Evolutionary conservation across 805 yeast species (phyloP), one percentile per base, ranked within the genome.

Genomic region (Candida golubevii): DNA sequence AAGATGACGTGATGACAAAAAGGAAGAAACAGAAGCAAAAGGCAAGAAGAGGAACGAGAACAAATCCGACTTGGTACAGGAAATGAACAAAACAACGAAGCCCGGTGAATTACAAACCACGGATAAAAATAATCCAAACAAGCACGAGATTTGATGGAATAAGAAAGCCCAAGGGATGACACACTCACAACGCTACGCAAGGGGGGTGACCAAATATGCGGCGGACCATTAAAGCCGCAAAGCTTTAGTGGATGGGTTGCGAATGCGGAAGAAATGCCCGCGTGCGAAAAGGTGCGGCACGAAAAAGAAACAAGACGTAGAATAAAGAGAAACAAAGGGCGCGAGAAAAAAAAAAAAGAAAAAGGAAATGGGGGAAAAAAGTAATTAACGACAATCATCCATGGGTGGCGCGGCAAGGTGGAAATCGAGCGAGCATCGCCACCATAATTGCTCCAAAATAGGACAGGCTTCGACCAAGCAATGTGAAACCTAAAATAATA

Each of bases 151-250:
- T 3, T 18, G 23, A 29, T 12, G 13, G 10, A 11, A 14, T 36
- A 15, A 23, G 8, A 35, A 41, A 29, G 26, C 15, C 15, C 26
- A 35, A 23, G 44, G 36, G 44, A 29, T 35, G 39, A 26, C 39
- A 35, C 39, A 8, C 14, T 15, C 11, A 35, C 13, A 33, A n/a
- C 32, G 36, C 9, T 23, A 35, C 29, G 39, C 15, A 14, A 14
- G 39, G 30, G 36, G 39, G 39, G 36, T 41, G 44, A 41, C 44
- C 39, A 39, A 36, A 37, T 29, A 29, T 4, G 32, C 37, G 37
- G n/a, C 39, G 35, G 45, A 33, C 37, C 36, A 14, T 12, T 31
- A 41, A 41, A 36, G 36, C 36, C 45, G 45, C 45, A 36, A 31
- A 36, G n/a, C 31, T 23, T 33, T n/a, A 15, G 32, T 14, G 33